Evolutionary conservation across 257 asterid genomes (phyloP).

Genomic region (Galeopsis tetrahit): DNA sequence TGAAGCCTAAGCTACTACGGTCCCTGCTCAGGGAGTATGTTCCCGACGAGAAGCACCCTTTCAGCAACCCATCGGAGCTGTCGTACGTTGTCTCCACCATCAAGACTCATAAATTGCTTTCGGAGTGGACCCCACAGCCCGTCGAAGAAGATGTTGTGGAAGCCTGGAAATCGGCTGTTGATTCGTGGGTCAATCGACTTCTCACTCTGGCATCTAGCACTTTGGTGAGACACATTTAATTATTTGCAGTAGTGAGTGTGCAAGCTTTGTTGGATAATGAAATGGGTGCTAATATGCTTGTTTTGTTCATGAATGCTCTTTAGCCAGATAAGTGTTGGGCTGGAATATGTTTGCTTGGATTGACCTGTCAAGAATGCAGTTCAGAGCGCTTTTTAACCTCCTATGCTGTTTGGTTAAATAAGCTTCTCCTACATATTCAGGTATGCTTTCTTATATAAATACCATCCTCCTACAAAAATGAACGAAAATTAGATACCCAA

Average conservation of each 20-base stretch:
- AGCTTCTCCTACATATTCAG: conserved; percentile 71
- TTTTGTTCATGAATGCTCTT: conserved; percentile 37
- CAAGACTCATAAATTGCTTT: conserved; percentile 61
- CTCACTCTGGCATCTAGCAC: conserved; percentile 56
- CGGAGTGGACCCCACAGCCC: conserved; percentile 48
- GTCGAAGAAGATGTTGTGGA: conserved; percentile 46
- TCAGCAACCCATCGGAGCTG: conserved; percentile 64
- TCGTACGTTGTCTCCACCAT: conserved; percentile 59
- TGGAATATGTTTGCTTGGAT: conserved; percentile 88
- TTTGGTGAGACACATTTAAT: conserved; percentile 50
- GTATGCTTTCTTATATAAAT: conserved; percentile 41
- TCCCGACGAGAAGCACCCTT: conserved; percentile 74
- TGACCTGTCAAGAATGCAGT: conserved; percentile 86
- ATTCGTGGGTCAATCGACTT: conserved; percentile 78
- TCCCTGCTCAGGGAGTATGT: conserved; percentile 66
- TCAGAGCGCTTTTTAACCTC: conserved; percentile 78
- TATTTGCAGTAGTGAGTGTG: background rate
- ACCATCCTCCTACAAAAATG: background rate
- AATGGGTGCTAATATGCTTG: conserved; percentile 26
- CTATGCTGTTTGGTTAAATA: conserved; percentile 66
- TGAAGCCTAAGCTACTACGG: conserved; percentile 71
- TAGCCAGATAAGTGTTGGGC: conserved; percentile 94
- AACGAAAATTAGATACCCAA: background rate
- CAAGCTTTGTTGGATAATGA: background rate
- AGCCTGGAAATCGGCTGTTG: conserved; percentile 72